Percentiles rank a stretch among this genome's conserved stretches.
phyloP scores from a whole-genome alignment of 768 basidiomycete genomes.

The Psilocybe tampanensis region DNA sequence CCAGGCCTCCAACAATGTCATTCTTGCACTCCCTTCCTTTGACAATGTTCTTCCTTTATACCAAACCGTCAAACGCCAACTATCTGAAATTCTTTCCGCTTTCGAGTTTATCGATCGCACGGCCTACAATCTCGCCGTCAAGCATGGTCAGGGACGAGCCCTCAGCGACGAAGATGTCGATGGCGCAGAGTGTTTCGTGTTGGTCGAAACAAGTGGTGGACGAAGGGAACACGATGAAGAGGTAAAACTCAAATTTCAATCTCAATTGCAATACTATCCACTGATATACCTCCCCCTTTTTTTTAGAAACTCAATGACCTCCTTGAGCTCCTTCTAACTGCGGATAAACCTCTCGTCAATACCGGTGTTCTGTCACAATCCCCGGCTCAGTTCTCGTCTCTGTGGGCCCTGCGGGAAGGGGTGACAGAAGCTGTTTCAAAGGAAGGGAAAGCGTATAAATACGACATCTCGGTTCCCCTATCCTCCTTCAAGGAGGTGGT shows the following conservation, averaged over 20 bases:
- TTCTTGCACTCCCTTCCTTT: slow-evolving; percentile 87
- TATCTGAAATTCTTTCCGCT: slow-evolving; percentile 95
- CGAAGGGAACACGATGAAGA: slow-evolving; percentile 92
- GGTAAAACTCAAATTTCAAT: slow-evolving; percentile 43
- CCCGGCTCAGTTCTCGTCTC: slow-evolving; percentile 81
- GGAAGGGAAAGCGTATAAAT: slow-evolving; percentile 95
- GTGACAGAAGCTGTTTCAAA: slow-evolving; percentile 92
- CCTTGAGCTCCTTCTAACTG: slow-evolving; percentile 75
- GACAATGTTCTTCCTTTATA: slow-evolving; percentile 86
- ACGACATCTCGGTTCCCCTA: slow-evolving; percentile 90
- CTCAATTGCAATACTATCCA: background rate
- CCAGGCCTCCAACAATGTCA: slow-evolving; percentile 86
- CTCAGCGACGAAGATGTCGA: slow-evolving; percentile 74
- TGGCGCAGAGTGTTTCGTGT: slow-evolving; percentile 84
- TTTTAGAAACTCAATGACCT: slow-evolving; percentile 84
- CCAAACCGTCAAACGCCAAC: slow-evolving; percentile 73
- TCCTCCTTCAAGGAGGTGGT: slow-evolving; percentile 87
- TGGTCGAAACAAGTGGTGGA: slow-evolving; percentile 94
- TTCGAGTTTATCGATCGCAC: slow-evolving; percentile 96
- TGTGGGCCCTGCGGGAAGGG: slow-evolving; percentile 93
- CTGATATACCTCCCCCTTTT: background rate
- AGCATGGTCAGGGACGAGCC: slow-evolving; percentile 80
- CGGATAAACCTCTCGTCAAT: slow-evolving; percentile 75
- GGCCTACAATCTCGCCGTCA: slow-evolving; percentile 81
- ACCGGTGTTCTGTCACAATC: slow-evolving; percentile 93